These are phyloP conservation scores for Euphrasia arctica DNA, from an alignment of 305 asterid genomes.

Conservation along the genomic window DNA sequence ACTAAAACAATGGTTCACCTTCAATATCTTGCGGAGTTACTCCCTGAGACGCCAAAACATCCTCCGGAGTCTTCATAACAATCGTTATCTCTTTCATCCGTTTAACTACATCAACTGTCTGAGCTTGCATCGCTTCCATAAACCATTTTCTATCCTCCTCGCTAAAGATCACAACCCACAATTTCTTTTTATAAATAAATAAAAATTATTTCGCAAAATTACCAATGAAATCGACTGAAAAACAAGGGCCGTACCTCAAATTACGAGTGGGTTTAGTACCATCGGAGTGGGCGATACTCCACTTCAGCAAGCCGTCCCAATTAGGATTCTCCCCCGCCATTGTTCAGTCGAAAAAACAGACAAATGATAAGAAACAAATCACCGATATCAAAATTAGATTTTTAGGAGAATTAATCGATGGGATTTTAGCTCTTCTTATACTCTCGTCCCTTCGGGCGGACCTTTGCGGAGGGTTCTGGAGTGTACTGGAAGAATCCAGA, in stretches of 20 bases:
- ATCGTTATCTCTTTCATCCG: slow-evolving; percentile 88
- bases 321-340: slow-evolving; percentile 82
- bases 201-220: not conserved
- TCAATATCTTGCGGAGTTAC: slow-evolving; percentile 79
- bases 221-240: not conserved
- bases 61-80: slow-evolving; percentile 82
- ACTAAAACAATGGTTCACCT: slow-evolving; percentile 34
- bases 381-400: not conserved
- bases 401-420: not conserved
- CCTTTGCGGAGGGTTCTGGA: slow-evolving; percentile 31
- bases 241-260: slow-evolving; percentile 47
- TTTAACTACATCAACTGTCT: slow-evolving; percentile 66
- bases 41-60: slow-evolving; percentile 88
- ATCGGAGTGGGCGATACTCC: slow-evolving; percentile 92
- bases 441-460: not conserved
- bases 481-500: slow-evolving; percentile 34
- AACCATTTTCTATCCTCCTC: slow-evolving; percentile 95
- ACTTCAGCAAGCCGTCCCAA: slow-evolving; percentile 92
- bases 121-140: slow-evolving; percentile 95
- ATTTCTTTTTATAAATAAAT: not conserved
- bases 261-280: slow-evolving; percentile 59
- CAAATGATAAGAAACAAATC: not conserved
- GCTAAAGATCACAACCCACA: slow-evolving; percentile 31
- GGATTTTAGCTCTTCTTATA: not conserved
- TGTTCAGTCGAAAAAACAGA: not conserved